Evolutionary conservation across 768 basidiomycete genomes (phyloP).

Genomic region (button mushroom (Agaricus bisporus)): DNA sequence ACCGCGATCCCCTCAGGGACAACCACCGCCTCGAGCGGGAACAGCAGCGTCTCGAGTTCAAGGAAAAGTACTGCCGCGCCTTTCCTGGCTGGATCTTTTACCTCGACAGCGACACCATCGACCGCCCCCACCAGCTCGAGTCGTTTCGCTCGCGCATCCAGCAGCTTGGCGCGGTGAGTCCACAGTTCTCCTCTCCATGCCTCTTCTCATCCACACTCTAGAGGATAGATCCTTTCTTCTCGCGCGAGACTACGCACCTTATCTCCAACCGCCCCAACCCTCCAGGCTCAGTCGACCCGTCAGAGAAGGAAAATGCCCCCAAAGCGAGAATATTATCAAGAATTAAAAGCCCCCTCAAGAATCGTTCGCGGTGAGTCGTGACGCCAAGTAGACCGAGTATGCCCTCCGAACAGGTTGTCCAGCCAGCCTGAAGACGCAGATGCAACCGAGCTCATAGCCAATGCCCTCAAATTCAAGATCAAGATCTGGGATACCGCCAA

Average conservation of each 20-base stretch:
- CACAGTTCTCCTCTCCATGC: conserved; percentile 2
- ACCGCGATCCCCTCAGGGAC: conserved; percentile 19
- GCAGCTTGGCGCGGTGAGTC: conserved; percentile 74
- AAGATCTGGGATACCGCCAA: conserved; percentile 84
- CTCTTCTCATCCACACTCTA: conserved; percentile 23
- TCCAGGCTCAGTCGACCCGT: conserved; percentile 23
- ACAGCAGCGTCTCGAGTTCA: conserved; percentile 64
- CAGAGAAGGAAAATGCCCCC: conserved; percentile 63
- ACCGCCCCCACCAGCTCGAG: conserved; percentile 31
- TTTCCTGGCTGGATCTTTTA: conserved; percentile 85
- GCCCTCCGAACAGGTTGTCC: conserved; percentile 10
- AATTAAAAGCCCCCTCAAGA: conserved; percentile 64
- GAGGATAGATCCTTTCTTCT: conserved; percentile 88
- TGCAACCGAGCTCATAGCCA: conserved; percentile 47
- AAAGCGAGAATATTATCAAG: conserved; percentile 15
- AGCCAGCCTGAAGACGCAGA: conserved; percentile 23
- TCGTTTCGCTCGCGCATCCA: conserved; percentile 49
- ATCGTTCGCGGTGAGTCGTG: conserved; percentile 43
- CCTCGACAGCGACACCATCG: conserved; percentile 61
- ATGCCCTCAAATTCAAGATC: conserved; percentile 65
- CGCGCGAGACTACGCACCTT: conserved; percentile 79
- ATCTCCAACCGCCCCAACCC: conserved; percentile 53
- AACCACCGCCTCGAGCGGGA: conserved; percentile 41
- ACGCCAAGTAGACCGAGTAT: neutral
- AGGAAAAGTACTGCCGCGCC: conserved; percentile 74